Base-by-base conservation (phyloP, 306 rosid genomes). In the Inga oerstediana region DNA sequence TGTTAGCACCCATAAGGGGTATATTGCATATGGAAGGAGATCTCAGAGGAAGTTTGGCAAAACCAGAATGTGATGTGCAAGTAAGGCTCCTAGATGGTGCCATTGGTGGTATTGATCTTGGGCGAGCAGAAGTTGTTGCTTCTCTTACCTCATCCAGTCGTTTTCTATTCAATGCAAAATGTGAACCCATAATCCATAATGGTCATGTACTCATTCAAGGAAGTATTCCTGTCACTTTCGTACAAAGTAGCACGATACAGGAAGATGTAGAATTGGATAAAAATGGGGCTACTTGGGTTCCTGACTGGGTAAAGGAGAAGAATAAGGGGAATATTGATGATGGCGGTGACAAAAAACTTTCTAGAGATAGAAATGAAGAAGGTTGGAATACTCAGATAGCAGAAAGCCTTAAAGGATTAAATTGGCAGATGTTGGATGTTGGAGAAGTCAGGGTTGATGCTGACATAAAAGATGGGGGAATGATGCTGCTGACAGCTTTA, bases 1-100 rank as follows among this genome's bases (percentile, higher is more conserved):
- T 95, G 61, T 84, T 93, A 81, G 89, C 97, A 81, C 97, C 98
- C 52, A 93, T 95, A 52, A 93, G 84, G 85, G 98, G 98, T 79
- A 91, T 93, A 89, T 86, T 95, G 90, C 97, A 95, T 87, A 95
- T 95, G 98, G 98, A 95, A 87, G 98, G 98, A 65, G 97, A 95
- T 89, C 97, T 94, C 30, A 89, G 97, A 84, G 97, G 98, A 52
- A 94, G 88, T 84, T 93, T 95, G 74, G 98, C 88, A 56, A 95
- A 91, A 91, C 98, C 98, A 83, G 98, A 93, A 83, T 95, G 97
- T 80, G 98, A 95, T 84, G 98, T 95, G 84, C 98, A 93, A 89
- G 97, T 95, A 80, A 90, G 98, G 92, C 97, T 95, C 83, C 92
- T 95, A 49, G 98, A 95, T 82, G 98, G 98, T 85, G 92, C 93